Conservation (phyloP, 768 basidiomycete genomes). For the Polyporus arcularius region DNA sequence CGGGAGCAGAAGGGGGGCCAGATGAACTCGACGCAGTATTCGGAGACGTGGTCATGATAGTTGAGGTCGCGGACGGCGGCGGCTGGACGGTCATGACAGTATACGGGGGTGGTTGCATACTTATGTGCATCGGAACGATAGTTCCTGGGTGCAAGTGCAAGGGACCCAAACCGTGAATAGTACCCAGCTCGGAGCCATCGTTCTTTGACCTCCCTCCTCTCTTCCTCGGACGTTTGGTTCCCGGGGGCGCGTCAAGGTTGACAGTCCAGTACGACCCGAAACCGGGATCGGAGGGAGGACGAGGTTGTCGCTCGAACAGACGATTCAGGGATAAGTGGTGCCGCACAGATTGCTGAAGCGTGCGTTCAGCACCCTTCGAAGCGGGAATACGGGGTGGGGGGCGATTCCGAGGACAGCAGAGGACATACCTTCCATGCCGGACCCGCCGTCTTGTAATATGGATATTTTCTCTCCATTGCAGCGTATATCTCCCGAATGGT, state of each 20-base stretch:
- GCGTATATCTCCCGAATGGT: slow-evolving; percentile 87
- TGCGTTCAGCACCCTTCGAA: slow-evolving; percentile 10
- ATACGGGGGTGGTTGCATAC: slow-evolving; percentile 3
- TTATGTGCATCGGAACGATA: slow-evolving; percentile 5
- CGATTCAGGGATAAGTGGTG: slow-evolving; percentile 84
- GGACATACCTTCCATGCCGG: slow-evolving; percentile 78
- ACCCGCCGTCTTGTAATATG: slow-evolving; percentile 78
- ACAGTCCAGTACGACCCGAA: slow-evolving; percentile 92
- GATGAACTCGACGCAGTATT: slow-evolving; percentile 11
- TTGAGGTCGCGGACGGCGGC: slow-evolving; percentile 14
- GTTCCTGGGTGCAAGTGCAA: neutral
- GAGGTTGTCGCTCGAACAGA: slow-evolving; percentile 78
- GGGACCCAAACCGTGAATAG: slow-evolving; percentile 9
- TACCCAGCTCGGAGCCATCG: slow-evolving; percentile 8
- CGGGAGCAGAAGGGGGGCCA: slow-evolving; percentile 11
- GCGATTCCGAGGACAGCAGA: neutral
- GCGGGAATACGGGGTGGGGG: slow-evolving; percentile 4
- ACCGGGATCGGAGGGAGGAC: slow-evolving; percentile 82
- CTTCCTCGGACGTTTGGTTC: slow-evolving; percentile 83
- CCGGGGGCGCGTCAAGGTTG: slow-evolving; percentile 82
- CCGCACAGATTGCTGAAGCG: slow-evolving; percentile 77
- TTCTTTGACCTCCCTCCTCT: slow-evolving; percentile 62
- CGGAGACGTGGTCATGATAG: slow-evolving; percentile 5
- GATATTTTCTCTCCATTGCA: slow-evolving; percentile 84
- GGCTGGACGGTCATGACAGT: neutral